These are phyloP conservation scores for Pseudogymnoascus destructans DNA, from an alignment of 2,329 filamentous ascomycete genomes.

Conservation along the genomic window DNA sequence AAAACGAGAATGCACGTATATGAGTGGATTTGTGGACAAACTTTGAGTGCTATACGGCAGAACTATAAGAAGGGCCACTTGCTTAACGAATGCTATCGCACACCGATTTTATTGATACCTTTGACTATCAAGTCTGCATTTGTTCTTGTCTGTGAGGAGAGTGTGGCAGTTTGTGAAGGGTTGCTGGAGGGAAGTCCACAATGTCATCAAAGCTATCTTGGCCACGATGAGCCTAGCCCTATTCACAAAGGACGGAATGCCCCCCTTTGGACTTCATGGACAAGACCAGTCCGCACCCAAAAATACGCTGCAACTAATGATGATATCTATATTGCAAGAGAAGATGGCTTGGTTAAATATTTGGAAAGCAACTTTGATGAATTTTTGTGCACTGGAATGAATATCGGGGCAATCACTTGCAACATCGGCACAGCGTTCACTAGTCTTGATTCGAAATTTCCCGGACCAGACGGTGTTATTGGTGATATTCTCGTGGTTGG, in stretches of 20 bases:
- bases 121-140: conserved; percentile 59
- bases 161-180: conserved; percentile 43
- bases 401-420: conserved; percentile 53
- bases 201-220: conserved; percentile 23
- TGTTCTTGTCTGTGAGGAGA: conserved; percentile 48
- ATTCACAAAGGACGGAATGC: conserved; percentile 34
- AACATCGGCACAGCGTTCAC: conserved; percentile 76
- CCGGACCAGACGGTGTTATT: conserved; percentile 29
- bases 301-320: conserved; percentile 53
- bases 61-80: conserved; percentile 37
- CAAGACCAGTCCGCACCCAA: conserved; percentile 55
- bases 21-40: conserved; percentile 44
- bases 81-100: conserved; percentile 38
- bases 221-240: conserved; percentile 25
- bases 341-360: conserved; percentile 71
- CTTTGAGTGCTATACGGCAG: conserved; percentile 33
- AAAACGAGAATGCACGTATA: conserved; percentile 42
- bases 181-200: conserved; percentile 38
- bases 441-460: conserved; percentile 33
- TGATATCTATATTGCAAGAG: conserved; percentile 71
- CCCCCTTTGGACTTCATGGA: conserved; percentile 75
- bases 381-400: conserved; percentile 40
- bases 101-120: conserved; percentile 61
- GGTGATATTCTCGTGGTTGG: conserved; percentile 70
- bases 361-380: conserved; percentile 50